Evolutionary conservation across 225 moss, liverwort and hornwort species (phyloP).

Genomic region (Polytrichum commune): DNA sequence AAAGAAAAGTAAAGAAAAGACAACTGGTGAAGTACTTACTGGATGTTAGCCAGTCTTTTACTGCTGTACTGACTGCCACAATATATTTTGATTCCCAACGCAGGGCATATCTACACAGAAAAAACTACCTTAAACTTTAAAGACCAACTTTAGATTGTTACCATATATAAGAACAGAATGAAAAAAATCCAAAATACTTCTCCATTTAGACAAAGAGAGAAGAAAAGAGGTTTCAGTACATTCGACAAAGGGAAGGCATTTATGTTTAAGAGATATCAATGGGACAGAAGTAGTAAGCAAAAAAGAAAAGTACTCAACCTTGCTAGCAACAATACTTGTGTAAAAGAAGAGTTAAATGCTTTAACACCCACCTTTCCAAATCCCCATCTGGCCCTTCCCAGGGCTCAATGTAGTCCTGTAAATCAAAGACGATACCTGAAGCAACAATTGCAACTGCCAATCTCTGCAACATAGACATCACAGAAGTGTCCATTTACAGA

Average conservation of each 20-base stretch:
- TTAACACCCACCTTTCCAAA: slow-evolving; percentile 65
- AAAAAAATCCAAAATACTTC: too few relatives aligned
- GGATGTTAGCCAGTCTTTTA: slow-evolving; percentile 95
- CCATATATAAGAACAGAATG: too few relatives aligned
- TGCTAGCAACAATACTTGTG: too few relatives aligned
- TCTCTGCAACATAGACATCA: slow-evolving; percentile 51
- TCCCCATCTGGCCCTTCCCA: slow-evolving; percentile 97
- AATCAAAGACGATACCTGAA: slow-evolving; percentile 77
- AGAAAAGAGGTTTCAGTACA: too few relatives aligned
- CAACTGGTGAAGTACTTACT: slow-evolving; percentile 35
- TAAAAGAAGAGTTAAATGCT: too few relatives aligned
- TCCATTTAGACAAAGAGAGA: too few relatives aligned
- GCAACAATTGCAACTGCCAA: slow-evolving; percentile 90
- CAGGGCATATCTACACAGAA: slow-evolving; percentile 69
- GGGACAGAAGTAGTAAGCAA: too few relatives aligned
- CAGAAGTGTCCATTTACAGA: neutral
- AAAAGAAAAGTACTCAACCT: too few relatives aligned
- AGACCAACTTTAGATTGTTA: neutral
- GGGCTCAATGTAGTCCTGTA: slow-evolving; percentile 64
- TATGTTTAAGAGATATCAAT: too few relatives aligned
- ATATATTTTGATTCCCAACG: slow-evolving; percentile 86
- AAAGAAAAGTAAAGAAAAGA: too few relatives aligned
- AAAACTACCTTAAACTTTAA: neutral
- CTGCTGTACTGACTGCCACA: slow-evolving; percentile 82
- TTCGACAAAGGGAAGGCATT: too few relatives aligned